These are phyloP conservation scores for Auricularia sp. DNA, from an alignment of 768 basidiomycete genomes.

Conservation along the genomic window DNA sequence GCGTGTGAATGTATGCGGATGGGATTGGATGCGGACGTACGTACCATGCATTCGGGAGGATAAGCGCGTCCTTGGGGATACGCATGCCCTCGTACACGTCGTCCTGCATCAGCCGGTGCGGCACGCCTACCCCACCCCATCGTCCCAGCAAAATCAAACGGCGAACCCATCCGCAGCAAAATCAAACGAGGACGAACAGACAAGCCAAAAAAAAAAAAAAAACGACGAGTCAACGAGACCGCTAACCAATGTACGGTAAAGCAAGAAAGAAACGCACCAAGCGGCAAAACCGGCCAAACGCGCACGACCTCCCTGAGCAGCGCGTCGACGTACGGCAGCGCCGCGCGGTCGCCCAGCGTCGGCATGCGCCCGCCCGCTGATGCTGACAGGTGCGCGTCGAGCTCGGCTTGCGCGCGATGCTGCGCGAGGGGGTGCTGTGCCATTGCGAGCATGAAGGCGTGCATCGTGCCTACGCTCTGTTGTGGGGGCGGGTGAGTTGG, in stretches of 20 bases:
- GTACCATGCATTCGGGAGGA: background rate
- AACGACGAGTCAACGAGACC: no score
- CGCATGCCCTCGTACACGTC: slow-evolving; percentile 4
- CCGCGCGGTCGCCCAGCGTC: slow-evolving; percentile 42
- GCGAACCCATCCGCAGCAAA: no score
- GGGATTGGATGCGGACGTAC: no score
- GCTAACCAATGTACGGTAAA: no score
- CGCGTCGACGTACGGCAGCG: slow-evolving; percentile 50
- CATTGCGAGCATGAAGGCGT: slow-evolving; percentile 14
- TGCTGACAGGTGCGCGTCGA: background rate
- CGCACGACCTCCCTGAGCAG: slow-evolving; percentile 48
- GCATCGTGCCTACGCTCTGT: slow-evolving; percentile 6
- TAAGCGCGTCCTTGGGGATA: background rate
- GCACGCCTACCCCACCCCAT: background rate
- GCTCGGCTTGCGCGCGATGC: background rate
- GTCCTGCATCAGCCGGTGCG: slow-evolving; percentile 7
- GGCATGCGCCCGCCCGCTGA: slow-evolving; percentile 40
- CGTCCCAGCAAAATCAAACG: background rate
- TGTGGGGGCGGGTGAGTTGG: background rate
- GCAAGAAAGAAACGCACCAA: slow-evolving; percentile 28
- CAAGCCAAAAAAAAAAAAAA: no score
- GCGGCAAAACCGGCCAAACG: slow-evolving; percentile 50
- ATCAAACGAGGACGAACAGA: no score
- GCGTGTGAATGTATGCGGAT: no score
- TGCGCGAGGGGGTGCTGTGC: slow-evolving; percentile 19